A percentile compares a stretch with the other conserved stretches of the same genome.
Conservation (phyloP, 371 early-diverging fungal species). For the Mortierella sp. region DNA sequence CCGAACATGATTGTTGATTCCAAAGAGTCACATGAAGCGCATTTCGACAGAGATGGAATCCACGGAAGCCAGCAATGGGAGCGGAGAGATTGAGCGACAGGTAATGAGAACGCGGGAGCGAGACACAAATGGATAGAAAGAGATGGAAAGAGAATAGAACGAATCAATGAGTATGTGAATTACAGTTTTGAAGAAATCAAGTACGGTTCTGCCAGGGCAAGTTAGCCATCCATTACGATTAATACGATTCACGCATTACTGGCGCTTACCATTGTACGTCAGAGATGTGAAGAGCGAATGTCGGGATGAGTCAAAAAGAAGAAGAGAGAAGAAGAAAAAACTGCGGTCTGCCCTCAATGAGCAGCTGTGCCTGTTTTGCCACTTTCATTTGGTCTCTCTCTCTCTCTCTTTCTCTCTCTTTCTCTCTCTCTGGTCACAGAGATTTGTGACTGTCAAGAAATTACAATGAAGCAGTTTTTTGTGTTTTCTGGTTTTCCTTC, state of each 20-base stretch:
- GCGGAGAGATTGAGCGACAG: neutral
- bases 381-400: neutral
- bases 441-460: neutral
- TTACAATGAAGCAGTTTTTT: neutral
- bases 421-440: neutral
- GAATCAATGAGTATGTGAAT: too few relatives aligned
- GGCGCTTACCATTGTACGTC: too few relatives aligned
- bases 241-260: too few relatives aligned
- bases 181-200: too few relatives aligned
- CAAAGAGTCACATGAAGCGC: neutral
- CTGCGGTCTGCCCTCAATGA: too few relatives aligned
- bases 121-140: neutral
- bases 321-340: neutral
- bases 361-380: neutral
- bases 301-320: neutral
- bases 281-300: too few relatives aligned
- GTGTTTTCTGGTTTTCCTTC: neutral
- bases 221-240: too few relatives aligned
- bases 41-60: neutral
- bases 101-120: too few relatives aligned
- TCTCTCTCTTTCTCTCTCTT: too few relatives aligned
- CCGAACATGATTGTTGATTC: neutral
- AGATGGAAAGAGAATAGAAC: neutral
- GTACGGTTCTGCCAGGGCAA: too few relatives aligned
- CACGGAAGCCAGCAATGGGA: neutral